These are phyloP conservation scores for Hordeum vulgare DNA, from an alignment of 176 grass and related monocot genomes.

Conservation along the genomic window DNA sequence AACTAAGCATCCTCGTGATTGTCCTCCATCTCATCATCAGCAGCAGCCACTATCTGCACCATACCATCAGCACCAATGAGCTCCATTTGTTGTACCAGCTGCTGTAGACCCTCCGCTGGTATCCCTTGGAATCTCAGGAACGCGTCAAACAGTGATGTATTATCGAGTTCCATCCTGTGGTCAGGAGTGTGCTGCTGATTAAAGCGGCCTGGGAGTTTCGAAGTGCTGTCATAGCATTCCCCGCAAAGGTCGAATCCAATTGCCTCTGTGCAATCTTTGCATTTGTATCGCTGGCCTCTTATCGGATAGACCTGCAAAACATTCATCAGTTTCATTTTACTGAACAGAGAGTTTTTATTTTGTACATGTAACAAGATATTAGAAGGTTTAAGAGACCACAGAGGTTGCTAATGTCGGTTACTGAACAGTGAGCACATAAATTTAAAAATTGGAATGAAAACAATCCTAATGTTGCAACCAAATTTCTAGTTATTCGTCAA, in stretches of 20 bases:
- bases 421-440: not conserved
- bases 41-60: not conserved
- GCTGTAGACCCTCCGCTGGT: not conserved
- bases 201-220: slow-evolving; percentile 75
- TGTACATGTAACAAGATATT: not conserved
- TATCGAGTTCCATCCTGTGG: slow-evolving; percentile 61
- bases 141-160: not conserved
- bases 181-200: slow-evolving; percentile 92
- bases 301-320: slow-evolving; percentile 60
- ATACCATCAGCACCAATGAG: not conserved
- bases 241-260: slow-evolving; percentile 80
- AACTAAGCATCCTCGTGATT: slow-evolving; percentile 21
- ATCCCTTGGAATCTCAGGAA: not conserved
- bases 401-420: not conserved
- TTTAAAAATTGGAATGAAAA: not conserved
- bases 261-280: slow-evolving; percentile 58
- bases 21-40: not conserved
- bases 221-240: slow-evolving; percentile 52
- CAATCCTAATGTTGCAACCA: not conserved
- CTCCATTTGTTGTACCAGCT: not conserved
- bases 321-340: slow-evolving; percentile 18
- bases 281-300: slow-evolving; percentile 75
- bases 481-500: not conserved
- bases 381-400: not conserved
- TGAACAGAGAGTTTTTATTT: not conserved